Base-by-base conservation (phyloP, 2,329 filamentous ascomycete species). In the Monosporascus sp. region DNA sequence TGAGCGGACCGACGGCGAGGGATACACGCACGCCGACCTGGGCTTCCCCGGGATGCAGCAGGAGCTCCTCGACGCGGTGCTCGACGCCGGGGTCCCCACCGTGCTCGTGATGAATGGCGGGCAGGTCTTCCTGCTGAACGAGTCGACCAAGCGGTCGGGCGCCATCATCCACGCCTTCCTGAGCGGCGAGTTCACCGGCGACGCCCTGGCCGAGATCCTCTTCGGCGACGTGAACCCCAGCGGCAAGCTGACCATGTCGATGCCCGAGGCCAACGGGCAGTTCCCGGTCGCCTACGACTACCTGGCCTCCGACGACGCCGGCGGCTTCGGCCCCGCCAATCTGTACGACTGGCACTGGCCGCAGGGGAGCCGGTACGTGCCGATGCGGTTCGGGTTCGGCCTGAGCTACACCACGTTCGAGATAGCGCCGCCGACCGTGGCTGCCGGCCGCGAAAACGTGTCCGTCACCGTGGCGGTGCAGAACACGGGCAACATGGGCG, bases 221-320 rank as follows among this genome's bases (percentile, higher is more conserved):
- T 86, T 85, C 50, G 85, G 85, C 11, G 75, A 79, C 36, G 72
- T 81, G 22, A 85, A 85, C 62, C 84, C 84, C 1, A 69, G 67
- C 45, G 67, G 65, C n/a, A 69, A 69, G 50, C 57, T 69, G 9
- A 66, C 67, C 0, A 72, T 80, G 11, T 76, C 74, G 2, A 77
- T 80, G 69, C 77, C 76, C 0, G 77, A 77, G 71, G 68, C 64
- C 3, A 63, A 70, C 5, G 67, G 73, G n/a, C 66, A 73, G 9
- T 59, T 67, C 5, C 86, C 85, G 51, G 77, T 87, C 52, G 85
- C 88, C 65, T 88, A 89, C 68, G 80, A 86, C 31, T 79, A 86
- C 64, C 86, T 88, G 67, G 76, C 75, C 0, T 77, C 77, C 3
- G 79, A 83, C 60, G 85, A 88, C 68, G 79, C 77, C 52, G 68